These are phyloP conservation scores for Clathrospora elynae DNA, from an alignment of 2,329 filamentous ascomycete species.

Conservation along the genomic window DNA sequence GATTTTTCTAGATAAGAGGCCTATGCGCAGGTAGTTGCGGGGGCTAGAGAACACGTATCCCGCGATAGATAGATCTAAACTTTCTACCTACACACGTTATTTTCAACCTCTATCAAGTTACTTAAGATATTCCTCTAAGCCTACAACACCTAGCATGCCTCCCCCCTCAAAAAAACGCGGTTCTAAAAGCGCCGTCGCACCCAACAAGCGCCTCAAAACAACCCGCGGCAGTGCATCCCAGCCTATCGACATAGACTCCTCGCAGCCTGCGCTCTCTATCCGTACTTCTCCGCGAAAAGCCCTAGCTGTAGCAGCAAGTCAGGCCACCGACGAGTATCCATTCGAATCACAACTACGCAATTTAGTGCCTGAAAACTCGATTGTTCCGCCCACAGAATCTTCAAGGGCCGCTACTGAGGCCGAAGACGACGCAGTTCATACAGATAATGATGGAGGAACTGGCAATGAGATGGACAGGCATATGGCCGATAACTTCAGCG, in stretches of 20 bases:
- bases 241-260: neutral
- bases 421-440: neutral
- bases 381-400: neutral
- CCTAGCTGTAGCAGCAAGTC: neutral
- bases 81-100: neutral
- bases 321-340: neutral
- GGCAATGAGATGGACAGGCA: neutral
- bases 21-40: no score
- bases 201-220: neutral
- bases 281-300: neutral
- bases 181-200: neutral
- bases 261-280: neutral
- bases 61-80: no score
- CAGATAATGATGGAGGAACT: neutral
- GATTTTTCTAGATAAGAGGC: no score
- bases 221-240: neutral
- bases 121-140: neutral
- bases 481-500: constrained; percentile 1
- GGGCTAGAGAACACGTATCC: no score
- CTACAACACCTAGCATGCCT: neutral
- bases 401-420: neutral
- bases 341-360: neutral
- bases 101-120: neutral
- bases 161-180: neutral
- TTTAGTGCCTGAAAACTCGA: neutral